Conservation (phyloP, 352 stramenopile species). For the Phytopythium helicoides region DNA sequence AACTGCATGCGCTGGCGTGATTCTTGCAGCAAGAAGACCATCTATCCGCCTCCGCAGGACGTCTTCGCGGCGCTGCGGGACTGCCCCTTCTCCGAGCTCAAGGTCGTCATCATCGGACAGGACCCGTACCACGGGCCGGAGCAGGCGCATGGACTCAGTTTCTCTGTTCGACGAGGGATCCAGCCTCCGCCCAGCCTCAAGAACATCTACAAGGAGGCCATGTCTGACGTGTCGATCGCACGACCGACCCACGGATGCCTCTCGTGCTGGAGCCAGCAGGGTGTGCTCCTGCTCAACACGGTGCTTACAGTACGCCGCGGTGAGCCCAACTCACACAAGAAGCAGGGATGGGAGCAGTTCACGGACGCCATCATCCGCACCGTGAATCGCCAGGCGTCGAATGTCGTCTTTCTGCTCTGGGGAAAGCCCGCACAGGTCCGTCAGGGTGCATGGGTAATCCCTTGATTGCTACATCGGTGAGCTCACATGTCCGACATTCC, state of each 20-base stretch:
- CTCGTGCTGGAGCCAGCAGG: conserved; percentile 91
- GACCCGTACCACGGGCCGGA: conserved; percentile 88
- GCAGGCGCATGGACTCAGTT: conserved; percentile 87
- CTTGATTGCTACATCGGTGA: conserved; percentile 1
- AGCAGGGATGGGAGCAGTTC: conserved; percentile 96
- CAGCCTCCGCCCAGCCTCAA: conserved; percentile 91
- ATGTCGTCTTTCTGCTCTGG: conserved; percentile 99
- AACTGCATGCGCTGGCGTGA: not conserved
- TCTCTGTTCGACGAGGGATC: conserved; percentile 91
- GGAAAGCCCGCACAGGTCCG: conserved; percentile 92
- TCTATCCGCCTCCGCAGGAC: conserved; percentile 86
- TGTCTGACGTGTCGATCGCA: conserved; percentile 69
- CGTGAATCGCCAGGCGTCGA: conserved; percentile 66
- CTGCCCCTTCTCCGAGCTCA: conserved; percentile 82
- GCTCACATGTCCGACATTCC: too few relatives aligned
- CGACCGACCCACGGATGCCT: conserved; percentile 91
- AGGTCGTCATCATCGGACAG: conserved; percentile 94
- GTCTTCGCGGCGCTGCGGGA: conserved; percentile 91
- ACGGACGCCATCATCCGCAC: conserved; percentile 94
- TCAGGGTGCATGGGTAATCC: not conserved
- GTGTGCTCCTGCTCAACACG: conserved; percentile 98
- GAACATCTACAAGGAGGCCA: conserved; percentile 99
- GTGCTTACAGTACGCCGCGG: conserved; percentile 94
- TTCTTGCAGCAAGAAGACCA: conserved; percentile 47
- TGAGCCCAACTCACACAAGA: conserved; percentile 95